Conservation (phyloP, 2,329 filamentous ascomycete genomes). For the Daldinia eschscholtzii region DNA sequence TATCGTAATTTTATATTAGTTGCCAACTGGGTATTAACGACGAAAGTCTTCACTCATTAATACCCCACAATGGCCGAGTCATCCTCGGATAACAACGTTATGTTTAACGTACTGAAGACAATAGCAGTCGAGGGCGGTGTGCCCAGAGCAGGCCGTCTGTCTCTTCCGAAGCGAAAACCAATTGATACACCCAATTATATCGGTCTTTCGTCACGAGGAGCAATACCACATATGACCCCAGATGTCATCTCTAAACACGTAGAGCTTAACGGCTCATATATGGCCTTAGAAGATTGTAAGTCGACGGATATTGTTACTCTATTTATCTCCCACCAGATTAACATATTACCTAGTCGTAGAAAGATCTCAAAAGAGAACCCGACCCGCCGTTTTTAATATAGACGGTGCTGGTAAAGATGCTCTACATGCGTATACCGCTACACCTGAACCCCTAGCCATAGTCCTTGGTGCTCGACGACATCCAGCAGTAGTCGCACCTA, state of each 20-base stretch:
- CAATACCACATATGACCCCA: conserved; percentile 87
- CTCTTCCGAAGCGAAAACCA: conserved; percentile 70
- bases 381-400: conserved; percentile 64
- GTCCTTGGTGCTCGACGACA: conserved; percentile 83
- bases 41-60: not conserved
- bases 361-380: conserved; percentile 55
- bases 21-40: not conserved
- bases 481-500: conserved; percentile 78
- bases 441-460: conserved; percentile 74
- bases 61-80: conserved; percentile 26
- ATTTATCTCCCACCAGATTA: conserved; percentile 18
- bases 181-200: conserved; percentile 88
- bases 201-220: conserved; percentile 83
- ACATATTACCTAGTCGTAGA: conserved; percentile 64
- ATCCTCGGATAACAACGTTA: conserved; percentile 31
- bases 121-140: conserved; percentile 56
- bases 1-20: not conserved
- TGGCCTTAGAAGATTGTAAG: conserved; percentile 94
- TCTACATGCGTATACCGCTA: conserved; percentile 81
- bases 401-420: conserved; percentile 60
- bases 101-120: conserved; percentile 63
- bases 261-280: conserved; percentile 76
- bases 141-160: conserved; percentile 76
- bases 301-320: conserved; percentile 25
- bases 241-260: conserved; percentile 80